A percentile compares a stretch with the other conserved stretches of the same genome.
These are phyloP conservation scores for Hypoxylon intermedium DNA, from an alignment of 495 filamentous ascomycete species.

Conservation along the genomic window DNA sequence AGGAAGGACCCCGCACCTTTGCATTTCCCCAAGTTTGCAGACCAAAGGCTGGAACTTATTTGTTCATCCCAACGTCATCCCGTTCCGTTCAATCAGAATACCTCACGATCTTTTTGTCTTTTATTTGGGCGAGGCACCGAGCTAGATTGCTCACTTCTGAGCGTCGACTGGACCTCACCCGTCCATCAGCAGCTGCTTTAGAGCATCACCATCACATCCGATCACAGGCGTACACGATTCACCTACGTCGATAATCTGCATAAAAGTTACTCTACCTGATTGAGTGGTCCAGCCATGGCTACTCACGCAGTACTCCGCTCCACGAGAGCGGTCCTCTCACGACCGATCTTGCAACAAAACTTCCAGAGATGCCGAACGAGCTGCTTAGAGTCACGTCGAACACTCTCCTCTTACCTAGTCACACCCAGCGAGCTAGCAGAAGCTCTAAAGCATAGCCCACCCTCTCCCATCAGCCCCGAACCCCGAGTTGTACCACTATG, in stretches of 20 bases:
- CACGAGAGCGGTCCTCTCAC: slow-evolving; percentile 45
- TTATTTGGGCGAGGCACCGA: slow-evolving; percentile 23
- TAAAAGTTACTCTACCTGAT: slow-evolving; percentile 15
- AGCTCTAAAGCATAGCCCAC: slow-evolving; percentile 78
- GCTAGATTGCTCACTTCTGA: slow-evolving; percentile 17
- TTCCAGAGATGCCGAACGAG: slow-evolving; percentile 27
- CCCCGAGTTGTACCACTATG: slow-evolving; percentile 86
- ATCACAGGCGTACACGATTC: slow-evolving; percentile 8
- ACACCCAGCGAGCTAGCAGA: slow-evolving; percentile 80
- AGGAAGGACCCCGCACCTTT: slow-evolving; percentile 33
- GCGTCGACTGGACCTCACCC: slow-evolving; percentile 22
- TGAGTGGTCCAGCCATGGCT: slow-evolving; percentile 45
- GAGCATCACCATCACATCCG: slow-evolving; percentile 10
- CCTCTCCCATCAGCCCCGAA: slow-evolving; percentile 74
- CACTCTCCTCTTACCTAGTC: slow-evolving; percentile 81
- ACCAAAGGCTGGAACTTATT: slow-evolving; percentile 24
- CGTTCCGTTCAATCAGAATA: slow-evolving; percentile 15
- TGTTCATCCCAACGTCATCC: slow-evolving; percentile 30
- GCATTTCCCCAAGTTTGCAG: slow-evolving; percentile 11
- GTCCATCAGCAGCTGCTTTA: background rate
- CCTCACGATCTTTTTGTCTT: slow-evolving; percentile 15
- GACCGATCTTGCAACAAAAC: slow-evolving; percentile 28
- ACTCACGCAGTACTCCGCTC: slow-evolving; percentile 47
- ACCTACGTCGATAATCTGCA: slow-evolving; percentile 22
- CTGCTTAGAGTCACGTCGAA: slow-evolving; percentile 43